A percentile compares a stretch with the other conserved stretches of the same genome.
Evolutionary conservation across 306 rosid genomes (phyloP).

Genomic region (Dicorynia guianensis): DNA sequence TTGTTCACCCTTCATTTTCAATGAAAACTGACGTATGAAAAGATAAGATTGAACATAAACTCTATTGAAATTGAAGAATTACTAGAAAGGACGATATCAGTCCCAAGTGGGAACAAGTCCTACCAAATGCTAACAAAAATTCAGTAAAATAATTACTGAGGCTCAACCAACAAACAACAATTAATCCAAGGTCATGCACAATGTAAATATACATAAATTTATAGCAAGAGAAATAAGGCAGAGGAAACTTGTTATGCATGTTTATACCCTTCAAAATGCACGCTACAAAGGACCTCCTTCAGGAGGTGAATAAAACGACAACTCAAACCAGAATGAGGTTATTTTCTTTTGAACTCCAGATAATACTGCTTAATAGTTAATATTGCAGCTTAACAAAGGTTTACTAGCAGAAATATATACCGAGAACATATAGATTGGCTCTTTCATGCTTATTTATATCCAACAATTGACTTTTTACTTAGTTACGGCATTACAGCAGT

Average conservation of each 20-base stretch:
- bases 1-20: constrained; percentile 31
- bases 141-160: background rate
- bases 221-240: no score
- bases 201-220: background rate
- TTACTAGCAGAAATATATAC: background rate
- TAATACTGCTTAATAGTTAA: no score
- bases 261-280: no score
- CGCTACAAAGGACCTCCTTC: background rate
- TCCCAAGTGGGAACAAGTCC: background rate
- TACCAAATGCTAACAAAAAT: background rate
- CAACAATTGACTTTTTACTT: no score
- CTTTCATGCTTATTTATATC: background rate
- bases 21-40: constrained; percentile 9
- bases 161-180: background rate
- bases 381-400: no score
- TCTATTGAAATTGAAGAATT: background rate
- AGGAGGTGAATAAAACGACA: background rate
- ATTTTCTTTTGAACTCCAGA: no score
- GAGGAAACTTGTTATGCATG: no score
- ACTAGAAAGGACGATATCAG: background rate
- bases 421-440: background rate
- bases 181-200: background rate
- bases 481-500: no score
- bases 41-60: constrained; percentile 35
- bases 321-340: background rate